Evolutionary conservation across 371 early-diverging fungal species (phyloP), one percentile per base, ranked within the genome.

Genomic region (Actinomucor elegans): DNA sequence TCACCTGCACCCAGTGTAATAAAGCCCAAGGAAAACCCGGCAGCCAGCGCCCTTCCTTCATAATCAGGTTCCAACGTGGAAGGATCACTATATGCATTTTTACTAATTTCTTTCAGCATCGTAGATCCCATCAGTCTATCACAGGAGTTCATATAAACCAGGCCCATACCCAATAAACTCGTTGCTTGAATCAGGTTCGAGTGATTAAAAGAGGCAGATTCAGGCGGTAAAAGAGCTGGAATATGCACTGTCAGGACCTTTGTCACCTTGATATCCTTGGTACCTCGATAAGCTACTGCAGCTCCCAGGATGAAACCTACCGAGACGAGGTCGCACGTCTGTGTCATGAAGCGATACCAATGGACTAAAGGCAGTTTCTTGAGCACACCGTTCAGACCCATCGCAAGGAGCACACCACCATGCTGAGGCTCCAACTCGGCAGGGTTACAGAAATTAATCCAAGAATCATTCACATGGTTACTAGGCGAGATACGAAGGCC

Each of bases 21-120:
- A 32, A 93, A 79, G 0, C 95, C 96, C 14, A 96, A 61, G 0
- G 92, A 84, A 55, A 93, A 85, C 0, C 97, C 97, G 20, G 90
- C 81, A 0, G 90, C 75, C 10, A 91, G 68, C 1, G 88, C 75
- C 53, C 86, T 82, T 21, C 82, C 72, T 45, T 89, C 89, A 24
- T 70, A 61, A 56, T 55, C 67, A 36, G 43, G 11, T 24, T 47
- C 45, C 2, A 51, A 26, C 0, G 20, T 61, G 14, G 79, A 77
- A 3, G 73, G 51, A 28, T 71, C 69, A 0, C 50, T 65, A 2
- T 59, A 52, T 1, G 71, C 71, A 17, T 72, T 56, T 8, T 61
- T 61, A 2, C 58, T 70, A 24, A 96, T 77, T 64, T 93, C 94
- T 11, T 61, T 55, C 6, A 94, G 58, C 78, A 94, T 83, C 7